Evolutionary conservation across 768 basidiomycete species (phyloP).

Genomic region (Fistulinella prunicolor): DNA sequence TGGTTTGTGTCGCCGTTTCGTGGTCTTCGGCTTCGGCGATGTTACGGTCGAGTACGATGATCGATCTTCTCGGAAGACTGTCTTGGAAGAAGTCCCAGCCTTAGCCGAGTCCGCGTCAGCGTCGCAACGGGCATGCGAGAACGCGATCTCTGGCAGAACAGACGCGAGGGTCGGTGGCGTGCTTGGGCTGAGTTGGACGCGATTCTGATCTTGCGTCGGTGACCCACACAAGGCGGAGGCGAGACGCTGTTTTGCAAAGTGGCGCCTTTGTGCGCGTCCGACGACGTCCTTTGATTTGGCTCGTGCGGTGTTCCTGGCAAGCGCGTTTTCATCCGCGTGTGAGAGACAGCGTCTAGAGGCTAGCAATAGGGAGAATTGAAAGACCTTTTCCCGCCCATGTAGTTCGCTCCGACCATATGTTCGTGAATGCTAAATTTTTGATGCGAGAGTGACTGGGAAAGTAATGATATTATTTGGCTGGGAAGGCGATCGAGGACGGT

Average conservation of each 20-base stretch:
- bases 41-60: neutral
- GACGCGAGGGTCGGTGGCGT: conserved; percentile 6
- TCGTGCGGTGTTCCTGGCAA: conserved; percentile 53
- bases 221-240: conserved; percentile 38
- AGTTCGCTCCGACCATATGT: conserved; percentile 69
- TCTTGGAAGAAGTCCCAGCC: neutral
- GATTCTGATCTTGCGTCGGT: conserved; percentile 8
- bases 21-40: conserved; percentile 1
- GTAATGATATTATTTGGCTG: too few species aligned
- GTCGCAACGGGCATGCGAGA: conserved; percentile 26
- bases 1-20: conserved; percentile 7
- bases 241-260: conserved; percentile 61
- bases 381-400: conserved; percentile 73
- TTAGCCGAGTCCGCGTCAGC: neutral
- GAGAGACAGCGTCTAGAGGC: neutral
- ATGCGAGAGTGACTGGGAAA: too few species aligned
- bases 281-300: conserved; percentile 55
- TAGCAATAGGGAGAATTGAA: conserved; percentile 2
- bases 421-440: too few species aligned
- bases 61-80: conserved; percentile 2
- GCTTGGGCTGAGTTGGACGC: neutral
- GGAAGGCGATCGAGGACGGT: too few species aligned
- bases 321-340: neutral
- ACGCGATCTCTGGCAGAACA: conserved; percentile 19
- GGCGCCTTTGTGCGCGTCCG: conserved; percentile 53